Evolutionary conservation across 2,329 filamentous ascomycete genomes (phyloP).

Genomic region (Penicillium sp.): DNA sequence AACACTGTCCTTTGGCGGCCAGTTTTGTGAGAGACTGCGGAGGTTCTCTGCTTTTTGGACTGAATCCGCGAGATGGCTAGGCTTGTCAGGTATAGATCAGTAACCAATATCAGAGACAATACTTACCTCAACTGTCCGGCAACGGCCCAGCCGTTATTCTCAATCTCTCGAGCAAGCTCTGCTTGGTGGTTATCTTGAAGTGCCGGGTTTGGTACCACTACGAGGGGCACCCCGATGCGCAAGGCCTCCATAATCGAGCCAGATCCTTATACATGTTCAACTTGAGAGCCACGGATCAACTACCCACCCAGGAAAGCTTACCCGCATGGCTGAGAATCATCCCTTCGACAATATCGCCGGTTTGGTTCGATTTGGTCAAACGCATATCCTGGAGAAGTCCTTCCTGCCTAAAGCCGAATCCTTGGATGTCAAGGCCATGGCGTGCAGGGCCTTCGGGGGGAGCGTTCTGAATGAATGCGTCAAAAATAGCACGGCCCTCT

Average conservation of each 20-base stretch:
- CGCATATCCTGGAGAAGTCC: constrained; percentile 60
- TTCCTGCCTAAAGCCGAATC: constrained; percentile 63
- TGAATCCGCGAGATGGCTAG: constrained; percentile 36
- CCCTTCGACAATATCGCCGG: constrained; percentile 50
- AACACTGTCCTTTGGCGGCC: constrained; percentile 50
- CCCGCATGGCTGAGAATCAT: constrained; percentile 87
- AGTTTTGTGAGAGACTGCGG: constrained; percentile 39
- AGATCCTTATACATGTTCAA: constrained; percentile 58
- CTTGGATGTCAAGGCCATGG: constrained; percentile 51
- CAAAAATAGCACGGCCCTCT: constrained; percentile 55
- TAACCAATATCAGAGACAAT: constrained; percentile 14
- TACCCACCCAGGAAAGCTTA: constrained; percentile 39
- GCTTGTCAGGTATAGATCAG: not conserved
- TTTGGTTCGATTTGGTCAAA: constrained; percentile 45
- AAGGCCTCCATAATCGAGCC: constrained; percentile 84
- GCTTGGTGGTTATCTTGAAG: constrained; percentile 88
- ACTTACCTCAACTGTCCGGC: constrained; percentile 61
- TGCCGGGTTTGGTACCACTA: constrained; percentile 80
- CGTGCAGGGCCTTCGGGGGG: constrained; percentile 21
- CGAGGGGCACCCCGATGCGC: constrained; percentile 67
- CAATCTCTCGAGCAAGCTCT: constrained; percentile 75
- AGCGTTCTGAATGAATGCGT: constrained; percentile 29
- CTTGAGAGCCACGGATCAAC: not conserved
- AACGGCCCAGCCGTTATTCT: constrained; percentile 71
- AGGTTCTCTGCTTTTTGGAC: constrained; percentile 48